Percentiles rank a stretch among this genome's conserved stretches.
Evolutionary conservation across 2,329 filamentous ascomycete species (phyloP).

Genomic region (Bipolaris sorokiniana): DNA sequence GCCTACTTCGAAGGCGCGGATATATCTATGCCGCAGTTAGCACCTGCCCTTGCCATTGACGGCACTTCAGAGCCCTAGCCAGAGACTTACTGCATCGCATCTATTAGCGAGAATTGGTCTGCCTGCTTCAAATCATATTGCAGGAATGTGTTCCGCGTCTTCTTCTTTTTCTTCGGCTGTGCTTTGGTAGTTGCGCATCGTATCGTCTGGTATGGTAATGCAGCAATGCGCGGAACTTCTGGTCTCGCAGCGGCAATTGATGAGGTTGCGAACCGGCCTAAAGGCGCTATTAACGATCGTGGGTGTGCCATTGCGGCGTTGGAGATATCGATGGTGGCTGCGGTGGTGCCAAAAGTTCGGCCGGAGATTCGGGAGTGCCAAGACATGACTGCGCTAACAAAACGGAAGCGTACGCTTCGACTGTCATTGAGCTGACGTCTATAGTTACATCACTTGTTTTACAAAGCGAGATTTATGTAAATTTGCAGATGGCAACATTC

Average conservation of each 20-base stretch:
- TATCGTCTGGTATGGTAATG: conserved; percentile 46
- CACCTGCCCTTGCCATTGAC: background rate
- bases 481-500: background rate
- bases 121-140: conserved; percentile 67
- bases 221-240: conserved; percentile 29
- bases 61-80: background rate
- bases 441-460: background rate
- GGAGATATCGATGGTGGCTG: conserved; percentile 11
- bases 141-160: conserved; percentile 70
- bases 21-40: conserved; percentile 66
- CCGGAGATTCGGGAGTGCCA: conserved; percentile 35
- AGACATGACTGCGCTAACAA: conserved; percentile 15
- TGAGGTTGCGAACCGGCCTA: conserved; percentile 39
- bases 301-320: conserved; percentile 42
- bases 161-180: conserved; percentile 59
- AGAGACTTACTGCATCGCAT: conserved; percentile 82
- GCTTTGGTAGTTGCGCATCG: conserved; percentile 51
- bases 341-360: conserved; percentile 32
- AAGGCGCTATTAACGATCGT: conserved; percentile 41
- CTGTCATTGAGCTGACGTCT: background rate
- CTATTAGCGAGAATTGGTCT: conserved; percentile 80
- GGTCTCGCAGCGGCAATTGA: conserved; percentile 28
- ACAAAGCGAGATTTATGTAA: background rate
- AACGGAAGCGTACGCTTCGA: background rate
- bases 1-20: conserved; percentile 92